Conservation (phyloP, 352 stramenopile genomes). For the Pythium dissotocum region DNA sequence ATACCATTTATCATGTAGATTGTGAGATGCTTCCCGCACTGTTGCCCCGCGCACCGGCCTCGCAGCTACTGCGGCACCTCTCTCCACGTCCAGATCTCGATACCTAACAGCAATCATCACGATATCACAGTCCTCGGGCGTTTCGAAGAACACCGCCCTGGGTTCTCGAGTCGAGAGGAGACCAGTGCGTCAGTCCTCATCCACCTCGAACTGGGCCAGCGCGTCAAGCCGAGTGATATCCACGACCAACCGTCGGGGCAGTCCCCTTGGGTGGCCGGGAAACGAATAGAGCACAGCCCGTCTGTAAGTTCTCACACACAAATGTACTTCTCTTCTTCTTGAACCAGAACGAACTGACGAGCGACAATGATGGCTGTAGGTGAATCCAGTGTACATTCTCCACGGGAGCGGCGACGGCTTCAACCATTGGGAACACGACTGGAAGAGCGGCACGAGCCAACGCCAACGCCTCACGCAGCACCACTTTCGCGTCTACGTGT, state of each 20-base stretch:
- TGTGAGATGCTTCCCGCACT: conserved; percentile 58
- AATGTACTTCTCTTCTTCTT: neutral
- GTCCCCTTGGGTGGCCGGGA: conserved; percentile 15
- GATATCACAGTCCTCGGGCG: conserved; percentile 29
- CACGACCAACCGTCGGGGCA: neutral
- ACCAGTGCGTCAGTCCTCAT: neutral
- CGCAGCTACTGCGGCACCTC: conserved; percentile 48
- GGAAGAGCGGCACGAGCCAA: conserved; percentile 53
- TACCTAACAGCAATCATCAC: neutral
- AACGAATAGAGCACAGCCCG: neutral
- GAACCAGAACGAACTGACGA: neutral
- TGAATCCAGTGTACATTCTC: conserved; percentile 1
- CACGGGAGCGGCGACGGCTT: conserved; percentile 29
- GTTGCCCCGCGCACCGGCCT: conserved; percentile 40
- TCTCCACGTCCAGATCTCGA: conserved; percentile 33
- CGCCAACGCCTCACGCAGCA: conserved; percentile 36
- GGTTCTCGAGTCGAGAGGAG: neutral
- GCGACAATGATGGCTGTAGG: neutral
- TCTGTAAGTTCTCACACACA: neutral
- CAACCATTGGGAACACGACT: conserved; percentile 52
- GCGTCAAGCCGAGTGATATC: conserved; percentile 13
- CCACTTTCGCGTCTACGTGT: conserved; percentile 45
- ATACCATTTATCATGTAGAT: conserved; percentile 30
- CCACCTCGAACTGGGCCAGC: conserved; percentile 21
- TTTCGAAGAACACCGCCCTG: conserved; percentile 31